These are phyloP conservation scores for Kurtzmaniella quercitrusa DNA, from an alignment of 1,139 yeast species.

Conservation along the genomic window DNA sequence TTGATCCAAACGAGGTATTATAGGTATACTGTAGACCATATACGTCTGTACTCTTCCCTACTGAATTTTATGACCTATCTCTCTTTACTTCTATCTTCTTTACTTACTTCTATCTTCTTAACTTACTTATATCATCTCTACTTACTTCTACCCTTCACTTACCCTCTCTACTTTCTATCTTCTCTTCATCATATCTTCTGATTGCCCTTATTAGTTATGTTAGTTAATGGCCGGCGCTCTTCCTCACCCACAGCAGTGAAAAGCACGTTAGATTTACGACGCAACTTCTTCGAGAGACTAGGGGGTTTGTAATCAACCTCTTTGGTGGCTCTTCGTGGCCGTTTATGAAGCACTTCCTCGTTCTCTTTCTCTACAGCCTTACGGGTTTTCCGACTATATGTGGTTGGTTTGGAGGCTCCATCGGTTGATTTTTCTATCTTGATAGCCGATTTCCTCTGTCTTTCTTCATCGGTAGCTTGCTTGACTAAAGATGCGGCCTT, in stretches of 20 bases:
- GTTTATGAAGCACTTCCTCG: background rate
- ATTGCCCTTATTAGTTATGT: slow-evolving; percentile 11
- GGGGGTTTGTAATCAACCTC: slow-evolving; percentile 68
- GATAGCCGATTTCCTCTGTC: slow-evolving; percentile 4
- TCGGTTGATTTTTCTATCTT: slow-evolving; percentile 8
- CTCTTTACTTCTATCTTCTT: too few relatives aligned
- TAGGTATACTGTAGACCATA: too few relatives aligned
- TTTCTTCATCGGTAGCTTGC: background rate
- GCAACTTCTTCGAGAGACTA: slow-evolving; percentile 59
- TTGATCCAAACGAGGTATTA: too few relatives aligned
- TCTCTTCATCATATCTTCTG: background rate
- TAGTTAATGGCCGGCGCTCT: slow-evolving; percentile 15
- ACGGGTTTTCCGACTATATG: background rate
- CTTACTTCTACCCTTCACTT: too few relatives aligned
- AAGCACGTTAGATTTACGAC: slow-evolving; percentile 60
- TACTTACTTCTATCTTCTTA: too few relatives aligned
- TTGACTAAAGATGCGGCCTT: background rate
- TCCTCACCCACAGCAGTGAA: slow-evolving; percentile 49
- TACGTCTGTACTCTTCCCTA: too few relatives aligned
- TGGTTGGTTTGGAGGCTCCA: slow-evolving; percentile 9
- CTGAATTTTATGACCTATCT: too few relatives aligned
- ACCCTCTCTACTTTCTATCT: too few relatives aligned
- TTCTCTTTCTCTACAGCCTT: slow-evolving; percentile 5
- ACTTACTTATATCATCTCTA: too few relatives aligned
- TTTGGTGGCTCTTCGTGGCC: slow-evolving; percentile 39